Base-by-base conservation (phyloP, 345 rosid genomes). In the Citrus mangshanensis region DNA sequence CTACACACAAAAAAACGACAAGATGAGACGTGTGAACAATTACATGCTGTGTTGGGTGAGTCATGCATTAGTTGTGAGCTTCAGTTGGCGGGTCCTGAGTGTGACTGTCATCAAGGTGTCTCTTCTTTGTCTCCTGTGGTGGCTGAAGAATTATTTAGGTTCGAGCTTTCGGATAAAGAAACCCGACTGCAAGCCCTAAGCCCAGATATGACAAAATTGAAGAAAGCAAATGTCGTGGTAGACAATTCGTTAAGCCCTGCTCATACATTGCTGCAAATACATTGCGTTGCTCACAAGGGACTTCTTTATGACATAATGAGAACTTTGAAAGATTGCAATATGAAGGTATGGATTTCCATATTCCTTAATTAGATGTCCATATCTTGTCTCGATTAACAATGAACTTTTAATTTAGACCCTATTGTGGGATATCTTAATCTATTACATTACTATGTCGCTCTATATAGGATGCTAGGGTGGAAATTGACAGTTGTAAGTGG, bases 221-320 rank as follows among this genome's bases (percentile, higher is more conserved):
- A 89, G 89, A 84, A 80, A 77, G 80, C 91, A 18, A 72, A 38
- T 76, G 84, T 91, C 18, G 82, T 76, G 10, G 61, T 89, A n/a
- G 98, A 95, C 88, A 95, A 95, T 77, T 83, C 89, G 7, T 78
- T 95, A 82, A 93, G 97, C 81, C 97, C 93, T 37, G 89, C 87
- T 78, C 95, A 93, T 71, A 91, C 94, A 0, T 86, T 95, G 86
- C 90, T 95, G 80, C 97, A 91, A 59, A 84, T 93, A 75, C 82
- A 81, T 42, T 95, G 93, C 38, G 85, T 85, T 69, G 88, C 92
- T 86, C 98, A 91, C 83, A 95, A 89, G 86, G 94, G 97, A 51
- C 93, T 95, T 38, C 83, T 93, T 58, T 95, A 93, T 56, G 98
- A 95, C 77, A 85, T 87, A 56, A 65, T 93, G 89, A 88, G 97